These are phyloP conservation scores for Picochlorum sp. DNA, from an alignment of 139 green algal genomes.

Conservation along the genomic window DNA sequence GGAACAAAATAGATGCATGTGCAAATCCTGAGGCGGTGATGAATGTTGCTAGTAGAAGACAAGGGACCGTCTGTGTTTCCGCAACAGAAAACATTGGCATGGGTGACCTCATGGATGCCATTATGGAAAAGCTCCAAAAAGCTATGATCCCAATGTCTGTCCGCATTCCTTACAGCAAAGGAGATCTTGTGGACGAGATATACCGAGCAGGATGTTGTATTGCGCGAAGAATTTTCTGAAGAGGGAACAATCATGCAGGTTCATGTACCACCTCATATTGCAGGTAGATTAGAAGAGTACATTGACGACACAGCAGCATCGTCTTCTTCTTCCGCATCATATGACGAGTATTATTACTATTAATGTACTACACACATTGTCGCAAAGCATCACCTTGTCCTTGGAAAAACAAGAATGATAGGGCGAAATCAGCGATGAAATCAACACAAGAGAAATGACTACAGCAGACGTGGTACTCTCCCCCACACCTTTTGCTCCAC, in stretches of 20 bases:
- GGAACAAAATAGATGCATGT: conserved; percentile 86
- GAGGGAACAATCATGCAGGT: conserved; percentile 25
- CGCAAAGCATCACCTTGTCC: conserved; percentile 58
- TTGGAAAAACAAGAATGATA: conserved; percentile 95
- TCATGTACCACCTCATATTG: conserved; percentile 30
- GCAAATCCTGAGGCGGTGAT: conserved; percentile 47
- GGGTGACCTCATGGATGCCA: conserved; percentile 45
- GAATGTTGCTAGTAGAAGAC: conserved; percentile 19
- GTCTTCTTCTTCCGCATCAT: conserved; percentile 4
- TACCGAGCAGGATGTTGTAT: conserved; percentile 27
- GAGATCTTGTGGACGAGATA: conserved; percentile 36
- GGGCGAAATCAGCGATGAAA: conserved; percentile 95
- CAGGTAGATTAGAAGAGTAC: neutral
- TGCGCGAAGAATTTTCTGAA: conserved; percentile 21
- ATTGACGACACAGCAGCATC: neutral
- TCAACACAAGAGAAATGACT: conserved; percentile 92
- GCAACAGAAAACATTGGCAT: conserved; percentile 65
- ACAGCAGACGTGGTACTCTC: conserved; percentile 94
- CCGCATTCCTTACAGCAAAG: conserved; percentile 36
- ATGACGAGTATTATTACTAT: neutral
- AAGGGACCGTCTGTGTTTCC: conserved; percentile 48
- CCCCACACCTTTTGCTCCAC: conserved; percentile 97
- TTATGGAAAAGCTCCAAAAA: conserved; percentile 44
- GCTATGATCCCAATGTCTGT: conserved; percentile 31
- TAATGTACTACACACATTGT: conserved; percentile 24